A percentile compares a stretch with the other conserved stretches of the same genome.
Evolutionary conservation across 2,329 filamentous ascomycete species (phyloP).

Genomic region (Ciborinia camelliae): DNA sequence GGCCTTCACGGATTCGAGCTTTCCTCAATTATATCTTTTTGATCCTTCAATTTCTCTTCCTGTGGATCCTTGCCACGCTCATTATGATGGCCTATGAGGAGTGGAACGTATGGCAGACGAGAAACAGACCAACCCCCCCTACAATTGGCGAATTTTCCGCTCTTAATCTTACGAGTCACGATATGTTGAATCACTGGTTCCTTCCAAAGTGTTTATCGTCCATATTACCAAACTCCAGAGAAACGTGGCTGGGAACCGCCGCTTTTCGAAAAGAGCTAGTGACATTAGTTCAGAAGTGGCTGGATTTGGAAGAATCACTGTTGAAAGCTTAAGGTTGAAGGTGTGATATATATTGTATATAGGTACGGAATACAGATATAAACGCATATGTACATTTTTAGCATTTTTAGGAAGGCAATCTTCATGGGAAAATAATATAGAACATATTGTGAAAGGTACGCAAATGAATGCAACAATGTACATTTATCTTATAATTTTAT

Average conservation of each 20-base stretch:
- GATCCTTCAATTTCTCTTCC: conserved; percentile 4
- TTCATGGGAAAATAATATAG: background rate
- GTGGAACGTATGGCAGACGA: background rate
- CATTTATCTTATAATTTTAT: too few species aligned
- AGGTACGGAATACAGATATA: too few species aligned
- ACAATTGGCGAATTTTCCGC: conserved; percentile 1
- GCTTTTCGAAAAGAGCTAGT: conserved; percentile 1
- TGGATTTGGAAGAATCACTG: conserved; percentile 10
- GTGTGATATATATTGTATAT: background rate
- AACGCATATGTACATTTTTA: too few species aligned
- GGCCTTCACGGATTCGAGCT: background rate
- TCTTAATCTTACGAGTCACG: background rate
- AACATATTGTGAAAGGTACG: too few species aligned
- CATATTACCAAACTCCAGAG: background rate
- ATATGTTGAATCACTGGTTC: background rate
- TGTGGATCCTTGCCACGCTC: background rate
- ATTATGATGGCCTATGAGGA: conserved; percentile 2
- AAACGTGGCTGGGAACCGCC: background rate
- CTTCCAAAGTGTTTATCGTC: background rate
- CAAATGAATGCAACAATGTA: too few species aligned
- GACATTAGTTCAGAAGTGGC: conserved; percentile 7
- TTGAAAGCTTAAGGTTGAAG: background rate
- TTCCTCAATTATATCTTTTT: conserved; percentile 8
- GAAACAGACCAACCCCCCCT: background rate
- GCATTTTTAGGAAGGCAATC: background rate